A percentile compares a stretch with the other conserved stretches of the same genome.
These are phyloP conservation scores for Tulasnella calospora DNA, from an alignment of 768 basidiomycete genomes.

Conservation along the genomic window DNA sequence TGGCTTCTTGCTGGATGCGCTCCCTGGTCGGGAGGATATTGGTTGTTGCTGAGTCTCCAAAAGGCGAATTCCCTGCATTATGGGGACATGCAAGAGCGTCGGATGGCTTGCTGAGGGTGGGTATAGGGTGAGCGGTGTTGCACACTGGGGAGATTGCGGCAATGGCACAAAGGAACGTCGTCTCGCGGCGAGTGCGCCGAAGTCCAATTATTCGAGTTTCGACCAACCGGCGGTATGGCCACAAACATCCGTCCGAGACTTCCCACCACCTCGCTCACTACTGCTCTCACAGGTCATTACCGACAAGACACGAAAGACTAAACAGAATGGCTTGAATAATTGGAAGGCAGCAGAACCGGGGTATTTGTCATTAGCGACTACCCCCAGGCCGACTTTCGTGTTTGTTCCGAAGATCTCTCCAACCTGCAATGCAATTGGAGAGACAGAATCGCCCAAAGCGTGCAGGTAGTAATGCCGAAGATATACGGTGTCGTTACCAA, in stretches of 20 bases:
- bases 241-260: not conserved
- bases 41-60: not conserved
- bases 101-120: not conserved
- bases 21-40: not conserved
- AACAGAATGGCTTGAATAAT: not conserved
- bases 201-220: constrained; percentile 1
- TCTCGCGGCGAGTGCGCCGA: not conserved
- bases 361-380: too few species aligned
- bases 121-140: not conserved
- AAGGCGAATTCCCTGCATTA: not conserved
- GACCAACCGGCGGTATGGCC: not conserved
- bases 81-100: not conserved
- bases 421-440: too few species aligned
- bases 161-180: not conserved
- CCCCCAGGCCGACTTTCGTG: too few species aligned
- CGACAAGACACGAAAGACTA: not conserved
- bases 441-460: too few species aligned
- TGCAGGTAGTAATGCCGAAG: too few species aligned
- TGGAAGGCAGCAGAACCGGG: not conserved
- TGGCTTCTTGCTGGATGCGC: not conserved
- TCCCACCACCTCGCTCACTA: not conserved
- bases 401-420: too few species aligned
- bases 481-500: too few species aligned
- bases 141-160: not conserved
- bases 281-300: not conserved